Evolutionary conservation across 805 yeast genomes (phyloP), one percentile per base, ranked within the genome.

Genomic region (Starmerella sp.): DNA sequence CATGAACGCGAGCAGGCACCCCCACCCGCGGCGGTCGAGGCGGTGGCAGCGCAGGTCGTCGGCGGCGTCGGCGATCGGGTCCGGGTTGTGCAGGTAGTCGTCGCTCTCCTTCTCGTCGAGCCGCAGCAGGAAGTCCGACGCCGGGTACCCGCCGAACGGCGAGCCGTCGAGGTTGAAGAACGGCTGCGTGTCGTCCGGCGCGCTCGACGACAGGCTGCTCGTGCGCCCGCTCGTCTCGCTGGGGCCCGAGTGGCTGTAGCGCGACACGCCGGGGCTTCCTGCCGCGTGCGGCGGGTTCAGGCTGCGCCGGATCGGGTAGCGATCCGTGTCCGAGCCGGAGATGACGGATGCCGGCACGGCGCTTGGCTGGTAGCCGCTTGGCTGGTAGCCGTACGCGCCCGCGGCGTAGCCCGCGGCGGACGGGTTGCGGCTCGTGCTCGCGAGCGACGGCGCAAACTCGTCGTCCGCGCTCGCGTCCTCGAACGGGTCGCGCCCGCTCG

Each of bases 71-170:
- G 82, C 86, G 37, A 89, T 83, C 10, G 96, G 96, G 68, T 90
- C 96, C 1, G 97, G 97, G 70, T 91, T 93, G 70, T 91, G 97
- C 60, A 93, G 68, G 66, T 87, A 90, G 69, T 91, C 98, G 71
- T 91, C 98, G 8, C 85, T 83, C 69, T 91, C 98, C 69, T 87
- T 86, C 63, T 91, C 97, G 56, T 91, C 96, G 58, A 91, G 81
- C 62, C 79, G 83, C 56, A 91, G 73, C 1, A 97, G 97, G 72
- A 91, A 91, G 5, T 88, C 82, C 14, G 88, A 76, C 7, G 95
- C 95, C 0, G 98, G 97, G 69, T 86, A 91, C 14, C 97, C 97
- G 50, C 97, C 98, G 71, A 91, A 91, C 3, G 97, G 98, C 50
- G 73, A 67, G 54, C 67, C 70, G 60, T 71, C 76, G 7, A 72